Conservation (phyloP, 805 yeast genomes). For the Lipomyces orientalis region DNA sequence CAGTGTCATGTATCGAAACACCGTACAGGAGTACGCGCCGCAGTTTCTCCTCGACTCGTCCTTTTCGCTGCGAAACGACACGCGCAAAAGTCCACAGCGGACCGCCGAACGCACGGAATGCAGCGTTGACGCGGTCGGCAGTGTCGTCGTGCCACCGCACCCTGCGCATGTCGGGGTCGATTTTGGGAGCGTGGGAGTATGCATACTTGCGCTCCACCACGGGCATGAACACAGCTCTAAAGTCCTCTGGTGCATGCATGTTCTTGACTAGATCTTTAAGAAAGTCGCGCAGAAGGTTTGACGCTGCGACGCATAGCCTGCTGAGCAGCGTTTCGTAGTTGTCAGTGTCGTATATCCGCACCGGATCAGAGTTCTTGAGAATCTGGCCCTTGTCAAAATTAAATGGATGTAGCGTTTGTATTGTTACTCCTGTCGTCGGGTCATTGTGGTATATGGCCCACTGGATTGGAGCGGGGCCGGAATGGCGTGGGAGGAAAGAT, state of each 20-base stretch:
- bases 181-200: slow-evolving; percentile 30
- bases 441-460: slow-evolving; percentile 72
- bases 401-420: slow-evolving; percentile 88
- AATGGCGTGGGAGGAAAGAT: slow-evolving; percentile 75
- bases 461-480: slow-evolving; percentile 93
- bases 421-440: slow-evolving; percentile 74
- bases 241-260: slow-evolving; percentile 28
- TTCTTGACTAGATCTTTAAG: slow-evolving; percentile 54
- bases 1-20: neutral
- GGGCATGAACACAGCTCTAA: neutral
- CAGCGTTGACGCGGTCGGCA: slow-evolving; percentile 21
- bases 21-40: neutral
- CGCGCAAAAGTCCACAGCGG: slow-evolving; percentile 31
- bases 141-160: slow-evolving; percentile 20
- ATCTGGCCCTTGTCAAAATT: slow-evolving; percentile 82
- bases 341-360: slow-evolving; percentile 52
- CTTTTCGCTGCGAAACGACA: neutral
- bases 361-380: slow-evolving; percentile 59
- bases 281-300: slow-evolving; percentile 48
- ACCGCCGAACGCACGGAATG: slow-evolving; percentile 33
- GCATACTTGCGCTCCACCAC: slow-evolving; percentile 4
- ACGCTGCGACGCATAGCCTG: slow-evolving; percentile 66
- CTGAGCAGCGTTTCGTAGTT: slow-evolving; percentile 54
- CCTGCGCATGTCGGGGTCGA: slow-evolving; percentile 12
- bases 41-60: neutral